Conservation (phyloP, 345 rosid genomes). For the Rubroshorea leprosula region DNA sequence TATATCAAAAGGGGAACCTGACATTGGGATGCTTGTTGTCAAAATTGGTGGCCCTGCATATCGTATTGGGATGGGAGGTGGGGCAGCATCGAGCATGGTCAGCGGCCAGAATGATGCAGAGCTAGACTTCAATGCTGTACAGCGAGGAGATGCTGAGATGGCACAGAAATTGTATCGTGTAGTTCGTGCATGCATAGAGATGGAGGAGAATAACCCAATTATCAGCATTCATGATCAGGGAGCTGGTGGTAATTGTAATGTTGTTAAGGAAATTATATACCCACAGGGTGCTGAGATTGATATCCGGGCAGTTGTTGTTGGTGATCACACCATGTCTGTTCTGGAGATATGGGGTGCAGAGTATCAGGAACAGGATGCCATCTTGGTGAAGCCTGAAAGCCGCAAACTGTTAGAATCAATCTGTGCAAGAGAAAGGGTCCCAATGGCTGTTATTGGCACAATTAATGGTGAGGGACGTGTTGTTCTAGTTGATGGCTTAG, state of each 20-base stretch:
- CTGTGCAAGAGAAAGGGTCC: slow-evolving; percentile 87
- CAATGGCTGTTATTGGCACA: slow-evolving; percentile 86
- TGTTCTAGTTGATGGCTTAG: slow-evolving; percentile 62
- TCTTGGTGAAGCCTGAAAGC: slow-evolving; percentile 84
- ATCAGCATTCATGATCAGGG: slow-evolving; percentile 97
- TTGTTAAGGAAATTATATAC: slow-evolving; percentile 90
- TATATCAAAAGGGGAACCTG: slow-evolving; percentile 78
- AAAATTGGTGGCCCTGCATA: slow-evolving; percentile 99
- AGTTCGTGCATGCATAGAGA: slow-evolving; percentile 86
- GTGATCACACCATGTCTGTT: slow-evolving; percentile 91
- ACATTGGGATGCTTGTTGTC: slow-evolving; percentile 84
- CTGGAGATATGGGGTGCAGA: slow-evolving; percentile 99
- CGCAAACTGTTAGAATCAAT: slow-evolving; percentile 56
- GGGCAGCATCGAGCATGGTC: slow-evolving; percentile 95
- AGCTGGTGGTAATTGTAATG: slow-evolving; percentile 97
- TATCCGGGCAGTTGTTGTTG: slow-evolving; percentile 69
- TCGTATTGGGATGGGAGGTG: slow-evolving; percentile 97
- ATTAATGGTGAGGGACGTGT: slow-evolving; percentile 75
- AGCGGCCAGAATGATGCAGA: slow-evolving; percentile 94
- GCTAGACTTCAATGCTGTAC: slow-evolving; percentile 97
- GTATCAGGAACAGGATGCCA: slow-evolving; percentile 97
- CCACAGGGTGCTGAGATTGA: slow-evolving; percentile 92
- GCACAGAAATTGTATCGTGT: slow-evolving; percentile 87
- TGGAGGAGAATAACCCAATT: slow-evolving; percentile 88
- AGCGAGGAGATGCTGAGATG: slow-evolving; percentile 97